Evolutionary conservation across 2,329 filamentous ascomycete genomes (phyloP), one percentile per base, ranked within the genome.

Genomic region (Dryadomyces sulphureus): DNA sequence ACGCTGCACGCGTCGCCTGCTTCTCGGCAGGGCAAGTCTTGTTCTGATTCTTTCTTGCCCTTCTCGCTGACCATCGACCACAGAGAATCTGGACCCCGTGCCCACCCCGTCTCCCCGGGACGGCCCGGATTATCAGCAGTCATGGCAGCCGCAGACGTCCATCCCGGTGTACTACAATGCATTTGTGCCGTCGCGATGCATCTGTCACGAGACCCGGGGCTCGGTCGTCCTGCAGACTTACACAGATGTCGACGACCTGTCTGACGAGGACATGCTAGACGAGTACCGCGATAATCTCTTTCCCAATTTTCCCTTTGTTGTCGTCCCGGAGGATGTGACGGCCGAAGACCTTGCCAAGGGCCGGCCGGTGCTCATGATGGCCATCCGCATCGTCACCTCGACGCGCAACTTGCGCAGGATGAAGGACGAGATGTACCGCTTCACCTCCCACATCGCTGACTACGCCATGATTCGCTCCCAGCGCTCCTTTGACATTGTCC

Each of bases 361-460:
- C 0, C 59, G 62, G 9, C 72, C 72, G 0, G 70, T 74, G 24
- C 56, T 75, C 3, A 68, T 73, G 58, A 57, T 65, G 1, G 62
- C 67, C 4, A 69, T 75, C 20, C 59, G 64, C 7, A 72, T 71
- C 63, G 67, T 73, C 0, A 61, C 70, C 0, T 72, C 69, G 0
- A 65, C 70, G 36, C 60, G 65, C 17, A 67, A 66, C 38, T 55
- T 68, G 11, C 59, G 59, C 27, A 71, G 65, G 2, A 71, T 73
- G 67, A 58, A 65, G 14, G 66, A 63, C 0, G 70, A 74, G 52
- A 70, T 70, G 62, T 70, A 65, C 45, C 59, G 61, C 27, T 56
- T 74, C 21, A 65, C 70, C 55, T 58, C 55, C 19, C 62, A 69
- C 36, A 54, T 75, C 12, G 61, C 67, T 2, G 68, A 74, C 25